Evolutionary conservation across 2,329 filamentous ascomycete species (phyloP).

Genomic region (Periconia sp.): DNA sequence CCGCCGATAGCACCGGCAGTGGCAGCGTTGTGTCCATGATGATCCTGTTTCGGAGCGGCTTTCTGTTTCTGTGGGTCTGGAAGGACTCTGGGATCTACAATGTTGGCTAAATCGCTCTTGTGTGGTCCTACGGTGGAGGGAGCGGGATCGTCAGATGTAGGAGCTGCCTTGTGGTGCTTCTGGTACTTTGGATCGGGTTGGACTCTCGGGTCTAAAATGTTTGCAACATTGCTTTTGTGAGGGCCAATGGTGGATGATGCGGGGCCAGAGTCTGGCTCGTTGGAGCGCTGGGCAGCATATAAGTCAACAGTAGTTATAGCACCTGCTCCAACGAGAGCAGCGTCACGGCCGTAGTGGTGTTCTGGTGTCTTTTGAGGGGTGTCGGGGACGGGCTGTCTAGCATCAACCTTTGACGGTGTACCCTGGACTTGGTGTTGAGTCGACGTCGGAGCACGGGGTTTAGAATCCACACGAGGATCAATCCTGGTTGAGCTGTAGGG

Average conservation of each 20-base stretch:
- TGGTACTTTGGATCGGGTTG: too few species aligned
- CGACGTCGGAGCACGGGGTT: slow-evolving; percentile 14
- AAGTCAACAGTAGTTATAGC: slow-evolving; percentile 12
- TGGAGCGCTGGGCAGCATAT: slow-evolving; percentile 16
- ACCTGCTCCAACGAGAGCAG: slow-evolving; percentile 18
- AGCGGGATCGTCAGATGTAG: too few species aligned
- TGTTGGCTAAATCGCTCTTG: slow-evolving; percentile 34
- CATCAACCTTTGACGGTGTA: slow-evolving; percentile 6
- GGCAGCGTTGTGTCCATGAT: slow-evolving; percentile 32
- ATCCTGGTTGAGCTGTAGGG: slow-evolving; percentile 29
- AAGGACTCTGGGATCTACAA: slow-evolving; percentile 33
- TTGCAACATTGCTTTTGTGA: slow-evolving; percentile 35
- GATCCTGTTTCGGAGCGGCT: slow-evolving; percentile 15
- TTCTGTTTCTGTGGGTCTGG: slow-evolving; percentile 34
- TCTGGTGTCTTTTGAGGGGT: slow-evolving; percentile 10
- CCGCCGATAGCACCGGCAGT: slow-evolving; percentile 33
- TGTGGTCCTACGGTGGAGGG: slow-evolving; percentile 32
- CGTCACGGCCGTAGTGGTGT: slow-evolving; percentile 30
- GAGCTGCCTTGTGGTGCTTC: too few species aligned
- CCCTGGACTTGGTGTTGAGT: slow-evolving; percentile 9
- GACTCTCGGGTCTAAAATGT: slow-evolving; percentile 37
- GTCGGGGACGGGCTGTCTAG: slow-evolving; percentile 1
- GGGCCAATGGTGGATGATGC: slow-evolving; percentile 30
- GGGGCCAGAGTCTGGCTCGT: slow-evolving; percentile 21
- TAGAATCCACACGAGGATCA: slow-evolving; percentile 29